A percentile compares a stretch with the other conserved stretches of the same genome.
Evolutionary conservation across 768 basidiomycete species (phyloP).

Genomic region (Tricholoma bakamatsutake): DNA sequence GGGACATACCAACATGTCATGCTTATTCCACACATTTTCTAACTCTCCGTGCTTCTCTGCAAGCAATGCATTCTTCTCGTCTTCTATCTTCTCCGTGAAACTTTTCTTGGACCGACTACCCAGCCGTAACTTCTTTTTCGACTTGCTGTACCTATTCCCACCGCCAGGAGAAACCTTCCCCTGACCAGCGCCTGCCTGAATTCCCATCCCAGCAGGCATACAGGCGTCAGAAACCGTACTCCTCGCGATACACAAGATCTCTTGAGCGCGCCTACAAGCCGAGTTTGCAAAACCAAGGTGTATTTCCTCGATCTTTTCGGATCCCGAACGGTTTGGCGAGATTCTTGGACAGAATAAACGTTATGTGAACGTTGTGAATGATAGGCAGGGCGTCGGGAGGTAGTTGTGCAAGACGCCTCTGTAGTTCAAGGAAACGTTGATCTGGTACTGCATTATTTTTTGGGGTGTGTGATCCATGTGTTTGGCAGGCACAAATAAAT

Average conservation of each 20-base stretch:
- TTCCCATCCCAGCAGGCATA: slow-evolving; percentile 12
- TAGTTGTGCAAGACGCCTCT: slow-evolving; percentile 18
- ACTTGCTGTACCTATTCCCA: slow-evolving; percentile 16
- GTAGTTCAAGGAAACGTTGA: slow-evolving; percentile 28
- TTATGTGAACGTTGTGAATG: slow-evolving; percentile 11
- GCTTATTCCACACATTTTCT: slow-evolving; percentile 51
- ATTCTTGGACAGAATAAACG: slow-evolving; percentile 46
- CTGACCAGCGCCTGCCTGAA: slow-evolving; percentile 2
- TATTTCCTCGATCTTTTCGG: slow-evolving; percentile 48
- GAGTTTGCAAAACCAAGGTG: slow-evolving; percentile 7
- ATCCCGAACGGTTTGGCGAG: slow-evolving; percentile 58
- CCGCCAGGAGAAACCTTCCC: slow-evolving; percentile 7
- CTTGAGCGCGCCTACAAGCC: slow-evolving; percentile 7
- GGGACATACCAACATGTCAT: slow-evolving; percentile 68
- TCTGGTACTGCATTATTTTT: slow-evolving; percentile 40
- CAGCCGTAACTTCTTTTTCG: slow-evolving; percentile 11
- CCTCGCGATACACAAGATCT: slow-evolving; percentile 5
- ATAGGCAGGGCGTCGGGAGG: slow-evolving; percentile 9
- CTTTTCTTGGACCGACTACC: slow-evolving; percentile 3
- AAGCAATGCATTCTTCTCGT: slow-evolving; percentile 43
- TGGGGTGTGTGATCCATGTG: slow-evolving; percentile 35
- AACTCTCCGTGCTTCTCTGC: slow-evolving; percentile 54
- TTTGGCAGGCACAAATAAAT: slow-evolving; percentile 29
- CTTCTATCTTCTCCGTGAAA: slow-evolving; percentile 19
- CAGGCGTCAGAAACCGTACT: neutral